Evolutionary conservation across 345 rosid species (phyloP).

Genomic region (Sisymbrium altissimum): DNA sequence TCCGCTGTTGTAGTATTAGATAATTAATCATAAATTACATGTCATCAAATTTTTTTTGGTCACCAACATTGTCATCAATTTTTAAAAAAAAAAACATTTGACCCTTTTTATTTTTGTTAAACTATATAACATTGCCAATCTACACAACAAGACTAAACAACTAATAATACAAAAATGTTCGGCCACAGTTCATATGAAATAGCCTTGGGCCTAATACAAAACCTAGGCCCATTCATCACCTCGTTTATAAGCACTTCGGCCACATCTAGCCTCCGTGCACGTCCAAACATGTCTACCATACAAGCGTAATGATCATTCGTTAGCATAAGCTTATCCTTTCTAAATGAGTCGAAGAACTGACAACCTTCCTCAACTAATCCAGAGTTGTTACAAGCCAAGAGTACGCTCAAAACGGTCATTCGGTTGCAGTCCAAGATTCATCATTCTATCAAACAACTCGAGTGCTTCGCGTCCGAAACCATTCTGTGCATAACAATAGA

Average conservation of each 20-base stretch:
- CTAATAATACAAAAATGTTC: not conserved
- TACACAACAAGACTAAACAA: not conserved
- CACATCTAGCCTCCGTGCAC: conserved; percentile 61
- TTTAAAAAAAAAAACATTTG: not conserved
- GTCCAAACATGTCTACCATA: conserved; percentile 65
- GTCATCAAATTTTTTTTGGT: no score
- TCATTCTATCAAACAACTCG: conserved; percentile 43
- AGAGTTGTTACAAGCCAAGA: conserved; percentile 66
- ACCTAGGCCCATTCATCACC: conserved; percentile 26
- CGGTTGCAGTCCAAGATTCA: conserved; percentile 38
- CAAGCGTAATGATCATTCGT: conserved; percentile 63
- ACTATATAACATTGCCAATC: no score
- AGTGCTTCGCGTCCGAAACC: conserved; percentile 56
- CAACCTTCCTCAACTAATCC: conserved; percentile 63
- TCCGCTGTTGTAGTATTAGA: not conserved
- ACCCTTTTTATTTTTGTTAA: not conserved
- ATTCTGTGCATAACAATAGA: conserved; percentile 51
- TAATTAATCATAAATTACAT: not conserved
- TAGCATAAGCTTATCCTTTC: conserved; percentile 27
- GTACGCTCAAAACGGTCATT: conserved; percentile 53
- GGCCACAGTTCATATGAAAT: not conserved
- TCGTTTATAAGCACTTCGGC: conserved; percentile 47
- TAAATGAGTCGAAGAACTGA: conserved; percentile 42
- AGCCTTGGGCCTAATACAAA: not conserved
- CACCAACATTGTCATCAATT: not conserved